Base-by-base conservation (phyloP, 1,284 basidiomycete genomes). In the Volvariella surrecta region DNA sequence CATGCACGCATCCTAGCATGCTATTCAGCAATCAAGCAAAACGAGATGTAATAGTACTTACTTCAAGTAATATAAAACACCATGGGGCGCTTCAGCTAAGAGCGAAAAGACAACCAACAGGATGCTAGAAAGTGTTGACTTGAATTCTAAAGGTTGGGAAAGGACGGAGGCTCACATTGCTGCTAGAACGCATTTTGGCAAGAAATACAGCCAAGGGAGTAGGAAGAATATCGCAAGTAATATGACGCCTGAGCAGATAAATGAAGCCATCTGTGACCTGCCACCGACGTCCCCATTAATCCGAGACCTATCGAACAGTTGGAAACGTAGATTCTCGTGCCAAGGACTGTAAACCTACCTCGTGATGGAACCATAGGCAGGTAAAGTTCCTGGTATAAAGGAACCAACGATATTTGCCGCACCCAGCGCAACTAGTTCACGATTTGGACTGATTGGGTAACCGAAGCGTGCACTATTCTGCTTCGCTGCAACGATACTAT, bases 301-400 rank as follows among this genome's bases (percentile, higher is more conserved):
- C 37, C 86, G 76, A 6, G 86, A 88, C 49, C 86, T 87, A 49
- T 4, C 24, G n/a, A 22, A 43, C 37, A 47, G 10, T 32, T 22
- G 11, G 20, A 9, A 15, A 22, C 19, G 32, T 38, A 22, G 37
- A 43, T n/a, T n/a, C n/a, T n/a, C n/a, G 15, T 21, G 8, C 30
- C 4, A 30, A 37, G 31, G 37, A 20, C 28, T n/a, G n/a, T 32
- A 21, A 18, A 43, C 43, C 43, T 45, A 81, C 82, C 86, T 72
- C 1, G 93, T 91, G 49, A 95, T 90, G 1, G 86, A 88, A 1
- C 92, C 92, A 57, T 82, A 94, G 0, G 89, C 89, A 1, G 92
- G 90, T 2, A 96, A 68, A 0, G 86, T 85, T 1, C 92, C 92
- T 3, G 89, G 86, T 44, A 95, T 65, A 54, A 92, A 84, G 0